These are phyloP conservation scores for Chytriomyces confervae DNA, from an alignment of 192 early-diverging fungal species.

Conservation along the genomic window DNA sequence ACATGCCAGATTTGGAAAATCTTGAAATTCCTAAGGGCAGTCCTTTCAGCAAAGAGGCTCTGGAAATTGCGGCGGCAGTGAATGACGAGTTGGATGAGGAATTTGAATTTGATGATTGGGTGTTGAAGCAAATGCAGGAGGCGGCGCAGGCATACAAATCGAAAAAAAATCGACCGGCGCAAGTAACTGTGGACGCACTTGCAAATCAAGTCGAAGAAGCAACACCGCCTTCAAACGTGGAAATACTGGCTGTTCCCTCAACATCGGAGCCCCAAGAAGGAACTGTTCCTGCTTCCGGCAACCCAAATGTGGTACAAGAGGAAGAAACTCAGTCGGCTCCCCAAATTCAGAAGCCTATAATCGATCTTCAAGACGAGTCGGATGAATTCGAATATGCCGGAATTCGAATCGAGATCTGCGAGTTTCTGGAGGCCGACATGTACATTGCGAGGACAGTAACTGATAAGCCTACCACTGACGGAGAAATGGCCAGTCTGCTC, in stretches of 20 bases:
- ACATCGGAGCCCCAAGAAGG: neutral
- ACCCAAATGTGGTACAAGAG: neutral
- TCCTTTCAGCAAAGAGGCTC: neutral
- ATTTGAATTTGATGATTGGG: conserved; percentile 22
- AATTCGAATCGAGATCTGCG: conserved; percentile 30
- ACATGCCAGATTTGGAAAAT: conserved; percentile 25
- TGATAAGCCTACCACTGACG: neutral
- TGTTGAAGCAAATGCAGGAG: conserved; percentile 29
- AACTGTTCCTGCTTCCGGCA: neutral
- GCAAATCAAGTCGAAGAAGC: neutral
- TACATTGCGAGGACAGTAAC: conserved; percentile 16
- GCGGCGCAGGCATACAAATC: conserved; percentile 17
- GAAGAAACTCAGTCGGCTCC: neutral
- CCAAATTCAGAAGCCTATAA: neutral
- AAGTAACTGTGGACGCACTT: neutral
- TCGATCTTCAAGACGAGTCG: neutral
- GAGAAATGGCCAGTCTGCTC: conserved; percentile 23
- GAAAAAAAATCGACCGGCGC: neutral
- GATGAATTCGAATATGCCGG: conserved; percentile 1
- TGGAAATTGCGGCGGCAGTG: neutral
- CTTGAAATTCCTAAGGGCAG: conserved; percentile 19
- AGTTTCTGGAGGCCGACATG: conserved; percentile 26
- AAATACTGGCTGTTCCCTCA: neutral
- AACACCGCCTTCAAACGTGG: too few relatives aligned
- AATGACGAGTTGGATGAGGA: conserved; percentile 7